These are phyloP conservation scores for Phaseolus lunatus DNA, from an alignment of 306 rosid species.

Conservation along the genomic window DNA sequence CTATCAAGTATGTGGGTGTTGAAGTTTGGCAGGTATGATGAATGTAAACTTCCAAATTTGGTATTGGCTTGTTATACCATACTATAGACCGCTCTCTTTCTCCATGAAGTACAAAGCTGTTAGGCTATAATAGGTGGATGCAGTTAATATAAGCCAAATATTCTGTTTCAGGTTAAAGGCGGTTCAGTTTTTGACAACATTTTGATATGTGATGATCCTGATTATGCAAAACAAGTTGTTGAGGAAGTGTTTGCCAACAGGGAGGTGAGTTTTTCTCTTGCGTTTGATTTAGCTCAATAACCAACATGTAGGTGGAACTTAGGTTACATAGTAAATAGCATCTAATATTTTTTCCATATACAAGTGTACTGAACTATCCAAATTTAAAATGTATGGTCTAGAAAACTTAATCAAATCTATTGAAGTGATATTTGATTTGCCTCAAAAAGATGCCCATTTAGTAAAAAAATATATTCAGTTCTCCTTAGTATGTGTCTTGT, in stretches of 20 bases:
- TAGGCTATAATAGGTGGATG: slow-evolving; percentile 33
- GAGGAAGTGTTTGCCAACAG: slow-evolving; percentile 60
- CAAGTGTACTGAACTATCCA: background rate
- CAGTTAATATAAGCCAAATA: slow-evolving; percentile 30
- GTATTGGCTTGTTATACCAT: slow-evolving; percentile 21
- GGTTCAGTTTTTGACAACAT: slow-evolving; percentile 66
- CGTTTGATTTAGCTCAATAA: slow-evolving; percentile 27
- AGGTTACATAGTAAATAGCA: slow-evolving; percentile 3
- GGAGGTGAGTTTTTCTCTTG: slow-evolving; percentile 56
- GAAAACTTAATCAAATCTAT: slow-evolving; percentile 6
- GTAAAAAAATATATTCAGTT: slow-evolving; percentile 24
- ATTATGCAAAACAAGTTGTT: slow-evolving; percentile 64
- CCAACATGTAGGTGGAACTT: slow-evolving; percentile 16
- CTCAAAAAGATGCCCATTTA: background rate
- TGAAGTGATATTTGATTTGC: slow-evolving; percentile 24
- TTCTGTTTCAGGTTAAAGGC: slow-evolving; percentile 62
- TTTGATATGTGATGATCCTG: slow-evolving; percentile 67
- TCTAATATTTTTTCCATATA: background rate
- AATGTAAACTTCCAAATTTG: slow-evolving; percentile 26
- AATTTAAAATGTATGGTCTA: slow-evolving; percentile 20
- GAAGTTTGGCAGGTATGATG: slow-evolving; percentile 73
- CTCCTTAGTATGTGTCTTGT: slow-evolving; percentile 11
- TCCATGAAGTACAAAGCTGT: background rate
- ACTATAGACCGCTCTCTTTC: background rate
- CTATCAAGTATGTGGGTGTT: slow-evolving; percentile 63